Evolutionary conservation across 192 early-diverging fungal species (phyloP).

Genomic region (Podila minutissima): DNA sequence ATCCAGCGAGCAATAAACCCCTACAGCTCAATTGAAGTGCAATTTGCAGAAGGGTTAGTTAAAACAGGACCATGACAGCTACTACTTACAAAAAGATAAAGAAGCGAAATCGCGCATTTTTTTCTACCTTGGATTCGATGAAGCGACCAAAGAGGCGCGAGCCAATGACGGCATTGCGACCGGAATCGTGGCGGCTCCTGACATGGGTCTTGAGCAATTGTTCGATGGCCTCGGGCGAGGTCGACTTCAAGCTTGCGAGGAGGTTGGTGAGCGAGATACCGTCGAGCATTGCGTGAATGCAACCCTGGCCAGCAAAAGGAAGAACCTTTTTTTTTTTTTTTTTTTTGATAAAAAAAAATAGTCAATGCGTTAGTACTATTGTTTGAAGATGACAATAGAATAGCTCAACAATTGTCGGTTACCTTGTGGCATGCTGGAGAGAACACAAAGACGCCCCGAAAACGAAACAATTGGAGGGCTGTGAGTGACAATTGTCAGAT

Average conservation of each 20-base stretch:
- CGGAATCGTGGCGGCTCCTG: background rate
- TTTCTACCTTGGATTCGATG: conserved; percentile 3
- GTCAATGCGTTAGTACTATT: background rate
- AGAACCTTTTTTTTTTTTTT: conserved; percentile 8
- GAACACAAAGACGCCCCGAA: no score
- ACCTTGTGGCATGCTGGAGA: no score
- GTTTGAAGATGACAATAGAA: background rate
- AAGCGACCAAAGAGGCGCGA: conserved; percentile 26
- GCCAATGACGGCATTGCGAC: conserved; percentile 18
- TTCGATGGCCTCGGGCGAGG: conserved; percentile 1
- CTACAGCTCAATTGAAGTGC: background rate
- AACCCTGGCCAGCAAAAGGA: conserved; percentile 33
- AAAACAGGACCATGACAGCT: background rate
- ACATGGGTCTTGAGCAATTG: conserved; percentile 8
- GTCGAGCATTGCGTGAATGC: conserved; percentile 32
- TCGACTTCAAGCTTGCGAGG: conserved; percentile 6
- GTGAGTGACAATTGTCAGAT: no score
- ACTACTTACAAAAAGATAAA: background rate
- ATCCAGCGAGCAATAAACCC: conserved; percentile 3
- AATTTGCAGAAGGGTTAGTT: background rate
- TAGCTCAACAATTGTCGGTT: no score
- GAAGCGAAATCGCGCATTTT: background rate
- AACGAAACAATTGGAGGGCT: no score
- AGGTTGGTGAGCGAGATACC: conserved; percentile 22
- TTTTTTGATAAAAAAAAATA: no score